Evolutionary conservation across 495 filamentous ascomycete species (phyloP).

Genomic region (Physcia stellaris): DNA sequence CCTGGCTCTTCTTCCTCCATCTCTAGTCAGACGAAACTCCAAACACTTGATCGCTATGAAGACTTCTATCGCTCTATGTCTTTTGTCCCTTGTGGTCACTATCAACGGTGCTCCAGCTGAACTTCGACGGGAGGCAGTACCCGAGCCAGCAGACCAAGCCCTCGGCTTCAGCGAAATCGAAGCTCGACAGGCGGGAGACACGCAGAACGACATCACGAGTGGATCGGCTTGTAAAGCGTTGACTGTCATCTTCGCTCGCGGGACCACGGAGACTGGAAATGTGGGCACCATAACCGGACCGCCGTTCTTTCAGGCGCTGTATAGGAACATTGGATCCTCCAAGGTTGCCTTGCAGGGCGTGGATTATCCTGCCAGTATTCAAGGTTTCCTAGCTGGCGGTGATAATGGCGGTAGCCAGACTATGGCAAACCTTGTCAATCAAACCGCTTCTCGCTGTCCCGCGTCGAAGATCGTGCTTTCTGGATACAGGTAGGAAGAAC

Average conservation of each 20-base stretch:
- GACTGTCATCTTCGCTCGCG: constrained; percentile 29
- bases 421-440: constrained; percentile 35
- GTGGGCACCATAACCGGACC: constrained; percentile 45
- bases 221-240: constrained; percentile 27
- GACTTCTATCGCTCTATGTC: too few species aligned
- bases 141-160: too few species aligned
- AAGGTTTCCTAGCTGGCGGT: constrained; percentile 24
- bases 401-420: constrained; percentile 25
- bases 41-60: too few species aligned
- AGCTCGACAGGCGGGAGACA: too few species aligned
- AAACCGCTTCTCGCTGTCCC: constrained; percentile 38
- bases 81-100: too few species aligned
- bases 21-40: too few species aligned
- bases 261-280: constrained; percentile 30
- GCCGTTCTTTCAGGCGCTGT: constrained; percentile 35
- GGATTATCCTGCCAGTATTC: constrained; percentile 32
- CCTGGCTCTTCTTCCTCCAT: too few species aligned
- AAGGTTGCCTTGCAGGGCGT: constrained; percentile 43
- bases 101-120: too few species aligned
- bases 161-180: too few species aligned
- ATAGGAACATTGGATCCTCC: constrained; percentile 21
- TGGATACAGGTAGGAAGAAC: too few species aligned
- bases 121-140: too few species aligned
- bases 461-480: constrained; percentile 45
- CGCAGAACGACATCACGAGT: too few species aligned